Base-by-base conservation (phyloP, 1,284 basidiomycete genomes). In the Trametes hirsuta region DNA sequence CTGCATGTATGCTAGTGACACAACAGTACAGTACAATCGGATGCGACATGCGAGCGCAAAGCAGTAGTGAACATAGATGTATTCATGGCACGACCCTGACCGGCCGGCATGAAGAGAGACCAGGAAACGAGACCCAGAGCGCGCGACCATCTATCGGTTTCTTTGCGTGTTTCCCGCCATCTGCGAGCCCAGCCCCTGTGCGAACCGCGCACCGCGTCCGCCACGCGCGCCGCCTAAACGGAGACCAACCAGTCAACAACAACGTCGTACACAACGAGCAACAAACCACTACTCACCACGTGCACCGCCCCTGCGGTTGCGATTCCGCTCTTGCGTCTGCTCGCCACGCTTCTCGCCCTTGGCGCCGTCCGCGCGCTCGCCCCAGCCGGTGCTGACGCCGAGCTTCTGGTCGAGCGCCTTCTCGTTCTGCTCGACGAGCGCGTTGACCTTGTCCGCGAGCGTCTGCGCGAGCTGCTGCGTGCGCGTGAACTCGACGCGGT, bases 361-460 rank as follows among this genome's bases (percentile, higher is more conserved):
- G n/a, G 75, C 75, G 15, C 85, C 85, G 63, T 91, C 90, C 25
- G 76, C 80, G 39, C 90, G 80, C 55, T 92, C 92, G 39, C 82
- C 81, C 84, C 90, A 93, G 18, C 82, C 81, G 34, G 79, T 77
- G 45, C 79, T 77, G 14, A 83, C 84, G 47, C 94, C 93, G 65
- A 97, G 84, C 77, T 97, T 97, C 69, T 84, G 75, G 74, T 98
- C 96, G 53, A 98, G 79, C n/a, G 87, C 80, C 80, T 98, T 97
- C 78, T 98, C 96, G 74, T 96, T 98, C 72, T 93, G 90, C 72
- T 98, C 97, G n/a, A 97, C 88, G 84, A 98, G 82, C 37, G 83
- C 79, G 46, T 85, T 88, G 25, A 95, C 86, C 76, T 94, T 93
- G 71, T 98, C 96, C 4, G 97, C 91, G 49, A 99, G 84, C 58